Base-by-base conservation (phyloP, 148 eudicot genomes). In the Camellia japonica region DNA sequence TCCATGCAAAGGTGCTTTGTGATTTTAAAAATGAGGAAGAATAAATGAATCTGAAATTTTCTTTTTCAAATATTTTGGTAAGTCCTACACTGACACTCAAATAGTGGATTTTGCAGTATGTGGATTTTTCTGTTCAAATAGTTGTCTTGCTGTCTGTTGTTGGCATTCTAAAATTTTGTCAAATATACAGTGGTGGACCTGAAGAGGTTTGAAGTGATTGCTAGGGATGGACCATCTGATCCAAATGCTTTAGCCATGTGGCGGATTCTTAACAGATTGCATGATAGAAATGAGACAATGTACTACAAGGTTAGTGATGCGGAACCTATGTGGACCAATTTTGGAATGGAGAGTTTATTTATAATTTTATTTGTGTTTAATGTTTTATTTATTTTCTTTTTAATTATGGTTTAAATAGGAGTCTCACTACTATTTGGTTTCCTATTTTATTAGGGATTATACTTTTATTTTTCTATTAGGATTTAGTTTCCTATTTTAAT, bases 251-350 rank as follows among this genome's bases (percentile, higher is more conserved):
- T 96, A 84, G 99, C 99, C 63, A 93, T 91, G 82, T 96, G 99
- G 99, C 92, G 99, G 55, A 93, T 96, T 81, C 95, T 96, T 11
- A 96, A 96, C 78, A 88, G 99, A 42, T 84, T 96, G 88, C 99
- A 96, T 84, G 99, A 96, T 85, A 91, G 99, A 79, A 96, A 96
- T 82, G 99, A 95, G 87, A 91, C 98, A 12, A 92, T 95, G 99
- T 95, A 89, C 83, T 95, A 91, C 84, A 91, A 95, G 89, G 98
- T 91, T 82, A 84, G 88, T 77, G 73, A 30, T 30, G 38, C 38
- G 38, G 38, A 30, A 30, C 38, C 38, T 1, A 30, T 30, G 38
- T 30, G 38, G 38, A 30, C 38, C 38, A 30, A 30, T 30, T 30
- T 30, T 30, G 38, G 38, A 30, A 30, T 30, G 38, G 38, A 30